Evolutionary conservation across 805 yeast genomes (phyloP), one percentile per base, ranked within the genome.

Genomic region (Candida sonorensis): DNA sequence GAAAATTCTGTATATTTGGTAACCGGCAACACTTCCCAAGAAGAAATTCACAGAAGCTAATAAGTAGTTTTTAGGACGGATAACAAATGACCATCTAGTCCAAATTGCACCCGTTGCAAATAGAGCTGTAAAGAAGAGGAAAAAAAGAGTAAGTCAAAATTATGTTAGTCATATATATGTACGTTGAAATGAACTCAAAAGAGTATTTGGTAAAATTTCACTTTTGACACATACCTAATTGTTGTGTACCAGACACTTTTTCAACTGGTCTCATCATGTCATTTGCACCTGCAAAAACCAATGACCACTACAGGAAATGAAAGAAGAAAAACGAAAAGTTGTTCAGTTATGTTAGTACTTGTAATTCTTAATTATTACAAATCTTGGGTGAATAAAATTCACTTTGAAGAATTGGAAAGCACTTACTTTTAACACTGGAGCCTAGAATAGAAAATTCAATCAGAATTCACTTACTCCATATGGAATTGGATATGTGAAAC

Each of bases 61-160:
- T 40, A 92, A 64, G 46, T 71, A 69, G 62, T 90, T 90, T 62
- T 81, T 80, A 26, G 98, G 98, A 44, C 66, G 76, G 53, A 90
- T 90, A 42, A 88, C 92, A 61, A 88, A 74, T 11, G 96, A 87
- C 97, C 97, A 90, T 59, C 98, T 77, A 22, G 98, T 90, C 98
- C 98, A 90, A 49, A 90, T 86, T 33, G 76, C 75, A 34, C 97
- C 98, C 1, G 98, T 90, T 29, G 88, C 87, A 48, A 83, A 70
- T 36, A 90, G 68, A 2, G 97, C 94, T 36, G 53, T 39, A 18
- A 15, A 26, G n/a, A n/a, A n/a, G n/a, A 5, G 18, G n/a, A 27
- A 29, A 12, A 9, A 4, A 18, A 16, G 5, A 15, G 26, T 13
- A 10, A 12, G n/a, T n/a, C n/a, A n/a, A n/a, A n/a, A n/a, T n/a